These are phyloP conservation scores for Flaveria sonorensis DNA, from an alignment of 129 eudicot species.

Conservation along the genomic window DNA sequence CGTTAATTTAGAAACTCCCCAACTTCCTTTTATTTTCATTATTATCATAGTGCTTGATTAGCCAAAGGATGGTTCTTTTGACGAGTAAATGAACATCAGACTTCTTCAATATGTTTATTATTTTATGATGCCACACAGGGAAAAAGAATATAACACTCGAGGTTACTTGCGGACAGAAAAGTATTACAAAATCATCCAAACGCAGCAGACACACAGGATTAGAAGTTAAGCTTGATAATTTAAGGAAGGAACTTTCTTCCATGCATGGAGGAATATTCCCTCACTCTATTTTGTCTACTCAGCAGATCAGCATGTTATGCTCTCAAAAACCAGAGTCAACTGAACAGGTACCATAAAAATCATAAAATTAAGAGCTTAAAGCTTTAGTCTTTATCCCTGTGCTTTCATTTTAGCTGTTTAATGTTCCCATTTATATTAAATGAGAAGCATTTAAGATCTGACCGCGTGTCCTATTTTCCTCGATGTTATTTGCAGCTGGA, in stretches of 20 bases:
- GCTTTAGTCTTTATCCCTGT: neutral
- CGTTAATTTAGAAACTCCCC: neutral
- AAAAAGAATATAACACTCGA: conserved; percentile 73
- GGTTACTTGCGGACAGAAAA: conserved; percentile 43
- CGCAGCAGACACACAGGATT: conserved; percentile 60
- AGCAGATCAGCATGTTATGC: conserved; percentile 65
- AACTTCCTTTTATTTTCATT: neutral
- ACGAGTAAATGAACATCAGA: neutral
- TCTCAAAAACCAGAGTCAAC: conserved; percentile 62
- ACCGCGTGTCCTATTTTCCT: neutral
- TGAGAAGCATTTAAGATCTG: conserved; percentile 6
- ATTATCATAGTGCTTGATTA: neutral
- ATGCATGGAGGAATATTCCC: conserved; percentile 87
- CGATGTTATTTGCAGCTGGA: conserved; percentile 63
- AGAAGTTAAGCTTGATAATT: conserved; percentile 73
- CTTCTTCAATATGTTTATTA: neutral
- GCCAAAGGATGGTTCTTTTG: neutral
- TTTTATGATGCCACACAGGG: conserved; percentile 42
- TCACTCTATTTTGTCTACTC: conserved; percentile 87
- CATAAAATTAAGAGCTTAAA: neutral
- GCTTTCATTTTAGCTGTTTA: neutral
- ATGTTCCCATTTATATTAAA: conserved; percentile 7
- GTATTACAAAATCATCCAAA: conserved; percentile 46
- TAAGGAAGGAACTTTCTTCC: conserved; percentile 78
- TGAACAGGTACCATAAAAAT: conserved; percentile 56